These are phyloP conservation scores for Naganishia sp. DNA, from an alignment of 1,284 basidiomycete species.

Conservation along the genomic window DNA sequence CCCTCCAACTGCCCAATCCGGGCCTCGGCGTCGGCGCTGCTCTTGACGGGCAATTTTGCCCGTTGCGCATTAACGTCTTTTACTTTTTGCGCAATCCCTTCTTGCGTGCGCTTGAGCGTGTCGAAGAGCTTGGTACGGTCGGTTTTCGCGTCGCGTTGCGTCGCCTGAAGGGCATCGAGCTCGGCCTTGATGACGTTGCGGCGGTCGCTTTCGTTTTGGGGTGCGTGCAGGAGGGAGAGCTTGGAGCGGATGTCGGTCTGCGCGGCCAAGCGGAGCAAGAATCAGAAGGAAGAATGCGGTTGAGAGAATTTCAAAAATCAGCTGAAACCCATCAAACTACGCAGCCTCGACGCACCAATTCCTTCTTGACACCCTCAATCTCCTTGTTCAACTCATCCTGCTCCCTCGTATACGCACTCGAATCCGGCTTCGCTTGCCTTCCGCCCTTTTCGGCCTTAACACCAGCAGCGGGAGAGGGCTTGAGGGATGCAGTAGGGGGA, in stretches of 20 bases:
- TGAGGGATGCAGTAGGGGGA: conserved; percentile 50
- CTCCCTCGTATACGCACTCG: conserved; percentile 74
- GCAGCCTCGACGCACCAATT: conserved; percentile 65
- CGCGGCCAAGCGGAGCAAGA: conserved; percentile 10
- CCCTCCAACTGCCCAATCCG: conserved; percentile 83
- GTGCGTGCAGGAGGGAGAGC: conserved; percentile 65
- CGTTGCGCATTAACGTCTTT: conserved; percentile 85
- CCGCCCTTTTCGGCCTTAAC: conserved; percentile 32
- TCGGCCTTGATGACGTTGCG: conserved; percentile 75
- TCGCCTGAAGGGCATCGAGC: conserved; percentile 73
- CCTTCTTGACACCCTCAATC: conserved; percentile 75
- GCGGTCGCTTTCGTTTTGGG: conserved; percentile 60
- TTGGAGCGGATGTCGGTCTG: conserved; percentile 78
- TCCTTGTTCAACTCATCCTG: conserved; percentile 78
- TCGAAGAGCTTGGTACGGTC: conserved; percentile 73
- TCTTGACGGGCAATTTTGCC: conserved; percentile 80
- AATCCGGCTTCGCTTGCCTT: conserved; percentile 69
- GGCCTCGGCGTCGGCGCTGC: conserved; percentile 81
- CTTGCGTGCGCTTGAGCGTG: conserved; percentile 79
- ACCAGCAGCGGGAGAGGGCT: conserved; percentile 40
- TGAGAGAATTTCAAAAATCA: not conserved
- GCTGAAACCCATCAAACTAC: not conserved
- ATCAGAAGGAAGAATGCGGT: not conserved
- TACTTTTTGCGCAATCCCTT: conserved; percentile 80
- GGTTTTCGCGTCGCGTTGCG: conserved; percentile 78